phyloP scores from a whole-genome alignment of 1,139 yeast species.

The Arxiozyma bovina region DNA sequence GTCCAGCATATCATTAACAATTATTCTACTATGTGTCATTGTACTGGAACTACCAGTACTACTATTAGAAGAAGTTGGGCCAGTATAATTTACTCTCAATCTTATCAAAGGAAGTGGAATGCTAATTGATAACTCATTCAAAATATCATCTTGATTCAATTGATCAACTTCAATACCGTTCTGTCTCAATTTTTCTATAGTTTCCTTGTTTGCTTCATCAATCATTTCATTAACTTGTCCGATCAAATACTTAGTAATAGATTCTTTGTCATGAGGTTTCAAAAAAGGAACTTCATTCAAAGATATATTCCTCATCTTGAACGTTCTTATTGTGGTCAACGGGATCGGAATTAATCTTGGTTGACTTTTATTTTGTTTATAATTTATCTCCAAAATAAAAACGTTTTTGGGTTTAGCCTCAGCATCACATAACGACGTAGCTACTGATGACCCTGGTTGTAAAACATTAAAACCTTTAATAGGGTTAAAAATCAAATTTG shows the following conservation, averaged over 20 bases:
- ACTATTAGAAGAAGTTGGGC: slow-evolving; percentile 27
- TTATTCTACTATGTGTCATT: slow-evolving; percentile 9
- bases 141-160: slow-evolving; percentile 15
- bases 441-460: slow-evolving; percentile 93
- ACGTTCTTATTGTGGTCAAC: slow-evolving; percentile 73
- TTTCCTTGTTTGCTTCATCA: slow-evolving; percentile 45
- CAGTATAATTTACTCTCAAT: slow-evolving; percentile 78
- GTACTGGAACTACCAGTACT: neutral
- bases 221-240: slow-evolving; percentile 62
- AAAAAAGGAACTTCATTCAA: slow-evolving; percentile 47
- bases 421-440: slow-evolving; percentile 81
- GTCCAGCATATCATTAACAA: slow-evolving; percentile 33
- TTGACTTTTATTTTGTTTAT: slow-evolving; percentile 32
- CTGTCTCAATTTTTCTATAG: slow-evolving; percentile 33
- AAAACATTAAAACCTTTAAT: slow-evolving; percentile 67
- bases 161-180: slow-evolving; percentile 12
- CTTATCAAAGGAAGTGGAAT: slow-evolving; percentile 73
- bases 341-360: slow-evolving; percentile 59
- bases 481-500: slow-evolving; percentile 58
- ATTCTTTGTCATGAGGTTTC: slow-evolving; percentile 56
- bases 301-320: slow-evolving; percentile 58
- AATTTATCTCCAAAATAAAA: slow-evolving; percentile 57
- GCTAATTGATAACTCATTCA: slow-evolving; percentile 14
- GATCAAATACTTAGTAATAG: slow-evolving; percentile 53
- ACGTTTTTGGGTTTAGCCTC: slow-evolving; percentile 71